Evolutionary conservation across 2,329 filamentous ascomycete species (phyloP), one percentile per base, ranked within the genome.

Genomic region (Epichloe brachyelytri): DNA sequence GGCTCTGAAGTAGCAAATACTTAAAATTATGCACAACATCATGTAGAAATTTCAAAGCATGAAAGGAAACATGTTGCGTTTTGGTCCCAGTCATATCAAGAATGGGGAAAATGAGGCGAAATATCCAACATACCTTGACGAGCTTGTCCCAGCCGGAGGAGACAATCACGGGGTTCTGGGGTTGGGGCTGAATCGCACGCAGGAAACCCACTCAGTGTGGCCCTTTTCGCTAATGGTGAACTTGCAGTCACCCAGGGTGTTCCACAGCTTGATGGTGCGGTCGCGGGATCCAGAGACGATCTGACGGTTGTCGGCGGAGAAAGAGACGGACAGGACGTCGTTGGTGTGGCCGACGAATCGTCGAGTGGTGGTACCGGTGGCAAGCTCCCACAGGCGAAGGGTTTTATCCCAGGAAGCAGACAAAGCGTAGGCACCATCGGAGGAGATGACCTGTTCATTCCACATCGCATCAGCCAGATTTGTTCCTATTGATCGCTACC

Each of bases 1-100:
- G 82, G 88, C 89, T 98, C 93, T 96, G 91, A 97, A 98, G 93
- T 97, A 97, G 93, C 93, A 97, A 97, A 97, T 97, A 97, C 90
- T 88, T 89, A 77, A 70, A 74, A 72, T 58, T 69, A 82, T 86
- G 83, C 80, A 86, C 82, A 85, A 80, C 91, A 97, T 97, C 91
- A 89, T 93, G 71, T 82, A 34, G 48, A 54, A 46, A 36, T 5
- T 40, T 40, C 36, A 19, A 34, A 33, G 5, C 14, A 43, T n/a
- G 38, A 26, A 10, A 38, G 26, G 55, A 52, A 10, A 50, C 37
- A 17, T 19, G 12, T 51, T 41, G 17, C 40, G 43, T 37, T 51
- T 8, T 51, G 33, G 51, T 15, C 38, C 33, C 10, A 10, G 19
- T 38, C 40, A 34, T 49, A 40, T 15, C 14, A 36, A 7, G 14